phyloP scores from a whole-genome alignment of 139 green algal species.

The Gonium pectorale region DNA sequence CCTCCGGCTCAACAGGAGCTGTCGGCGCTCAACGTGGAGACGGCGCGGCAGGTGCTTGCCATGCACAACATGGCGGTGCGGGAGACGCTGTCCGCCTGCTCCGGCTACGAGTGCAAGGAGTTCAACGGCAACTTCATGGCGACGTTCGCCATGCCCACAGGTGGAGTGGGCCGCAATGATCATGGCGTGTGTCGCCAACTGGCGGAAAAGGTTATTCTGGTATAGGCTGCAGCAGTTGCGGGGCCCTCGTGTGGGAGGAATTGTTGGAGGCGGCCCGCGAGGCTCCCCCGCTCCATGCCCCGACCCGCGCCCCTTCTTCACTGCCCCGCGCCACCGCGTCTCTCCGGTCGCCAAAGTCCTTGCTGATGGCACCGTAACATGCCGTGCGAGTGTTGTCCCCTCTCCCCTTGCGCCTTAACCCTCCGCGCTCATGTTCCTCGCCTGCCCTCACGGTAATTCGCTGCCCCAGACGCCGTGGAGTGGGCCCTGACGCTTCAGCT shows the following conservation, averaged over 20 bases:
- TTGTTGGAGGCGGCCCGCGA: no score
- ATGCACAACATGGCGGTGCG: conserved; percentile 63
- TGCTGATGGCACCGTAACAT: no score
- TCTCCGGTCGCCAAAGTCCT: no score
- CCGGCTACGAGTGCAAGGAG: conserved; percentile 72
- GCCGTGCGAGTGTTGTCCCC: no score
- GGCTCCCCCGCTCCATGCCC: no score
- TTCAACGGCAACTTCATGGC: conserved; percentile 62
- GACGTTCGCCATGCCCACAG: conserved; percentile 44
- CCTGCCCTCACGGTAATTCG: neutral
- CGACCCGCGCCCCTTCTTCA: no score
- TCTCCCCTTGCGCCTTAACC: neutral
- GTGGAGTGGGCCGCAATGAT: neutral
- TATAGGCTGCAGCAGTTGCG: no score
- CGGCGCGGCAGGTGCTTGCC: conserved; percentile 37
- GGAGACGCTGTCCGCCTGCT: conserved; percentile 57
- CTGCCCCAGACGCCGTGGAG: conserved; percentile 47
- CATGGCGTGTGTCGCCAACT: no score
- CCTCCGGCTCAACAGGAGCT: conserved; percentile 35
- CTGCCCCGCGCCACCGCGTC: no score
- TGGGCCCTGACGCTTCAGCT: conserved; percentile 65
- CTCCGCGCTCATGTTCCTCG: neutral
- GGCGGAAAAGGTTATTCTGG: no score
- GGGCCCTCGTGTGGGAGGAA: no score
- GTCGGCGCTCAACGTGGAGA: conserved; percentile 12